Percentiles rank a stretch among this genome's conserved stretches.
Evolutionary conservation across 345 rosid genomes (phyloP).

Genomic region (Populus simonii): DNA sequence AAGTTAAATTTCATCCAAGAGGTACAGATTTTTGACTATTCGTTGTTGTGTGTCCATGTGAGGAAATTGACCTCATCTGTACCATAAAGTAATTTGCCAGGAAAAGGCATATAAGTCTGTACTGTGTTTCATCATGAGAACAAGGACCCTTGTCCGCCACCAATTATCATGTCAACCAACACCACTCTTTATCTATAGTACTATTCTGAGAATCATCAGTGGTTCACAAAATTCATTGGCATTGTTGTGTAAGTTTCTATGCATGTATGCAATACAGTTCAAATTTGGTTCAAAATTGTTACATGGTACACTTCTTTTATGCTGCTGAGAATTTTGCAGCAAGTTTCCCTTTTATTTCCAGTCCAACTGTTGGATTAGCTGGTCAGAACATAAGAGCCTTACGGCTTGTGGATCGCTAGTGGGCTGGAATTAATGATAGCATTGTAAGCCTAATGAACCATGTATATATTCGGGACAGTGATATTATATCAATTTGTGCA

Average conservation of each 20-base stretch:
- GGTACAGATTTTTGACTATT: neutral
- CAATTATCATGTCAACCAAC: neutral
- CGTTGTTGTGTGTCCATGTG: neutral
- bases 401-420: neutral
- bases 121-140: neutral
- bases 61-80: neutral
- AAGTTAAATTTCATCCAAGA: neutral
- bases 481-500: neutral
- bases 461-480: neutral
- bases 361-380: neutral
- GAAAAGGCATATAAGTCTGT: neutral
- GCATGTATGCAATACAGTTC: neutral
- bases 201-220: neutral
- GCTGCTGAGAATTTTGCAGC: neutral
- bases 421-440: neutral
- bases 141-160: neutral
- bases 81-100: neutral
- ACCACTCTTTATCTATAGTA: neutral
- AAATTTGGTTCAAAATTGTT: neutral
- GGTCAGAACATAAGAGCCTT: neutral
- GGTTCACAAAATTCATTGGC: neutral
- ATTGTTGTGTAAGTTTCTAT: no score
- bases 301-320: neutral
- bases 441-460: neutral
- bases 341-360: neutral